Evolutionary conservation across 495 filamentous ascomycete species (phyloP).

Genomic region (Penicillium dipodomyicola): DNA sequence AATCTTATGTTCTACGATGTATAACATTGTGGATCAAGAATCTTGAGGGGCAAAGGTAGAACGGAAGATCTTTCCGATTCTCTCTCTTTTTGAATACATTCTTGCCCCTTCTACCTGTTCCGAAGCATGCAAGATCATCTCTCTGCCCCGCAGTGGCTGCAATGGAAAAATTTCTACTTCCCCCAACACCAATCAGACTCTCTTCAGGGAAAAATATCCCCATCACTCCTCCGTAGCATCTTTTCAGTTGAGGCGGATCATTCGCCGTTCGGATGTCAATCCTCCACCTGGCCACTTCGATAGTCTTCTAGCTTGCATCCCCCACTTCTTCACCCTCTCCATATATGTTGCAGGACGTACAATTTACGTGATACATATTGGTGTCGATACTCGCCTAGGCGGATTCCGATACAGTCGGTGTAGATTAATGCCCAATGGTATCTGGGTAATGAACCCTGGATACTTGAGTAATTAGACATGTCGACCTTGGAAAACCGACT

Average conservation of each 20-base stretch:
- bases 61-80: conserved; percentile 14
- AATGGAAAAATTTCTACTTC: conserved; percentile 15
- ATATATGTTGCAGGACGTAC: background rate
- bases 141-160: conserved; percentile 29
- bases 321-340: background rate
- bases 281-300: conserved; percentile 10
- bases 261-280: background rate
- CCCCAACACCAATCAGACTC: conserved; percentile 17
- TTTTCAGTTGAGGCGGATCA: conserved; percentile 11
- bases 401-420: background rate
- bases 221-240: conserved; percentile 10
- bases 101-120: conserved; percentile 4
- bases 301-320: background rate
- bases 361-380: background rate
- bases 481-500: no score
- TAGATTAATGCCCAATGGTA: background rate
- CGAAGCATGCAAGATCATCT: conserved; percentile 29
- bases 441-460: no score
- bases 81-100: conserved; percentile 14
- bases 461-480: background rate
- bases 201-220: conserved; percentile 8
- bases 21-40: background rate
- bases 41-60: conserved; percentile 10
- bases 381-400: background rate
- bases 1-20: background rate